Conservation (phyloP, 2,329 filamentous ascomycete genomes). For the Penicillium italicum region DNA sequence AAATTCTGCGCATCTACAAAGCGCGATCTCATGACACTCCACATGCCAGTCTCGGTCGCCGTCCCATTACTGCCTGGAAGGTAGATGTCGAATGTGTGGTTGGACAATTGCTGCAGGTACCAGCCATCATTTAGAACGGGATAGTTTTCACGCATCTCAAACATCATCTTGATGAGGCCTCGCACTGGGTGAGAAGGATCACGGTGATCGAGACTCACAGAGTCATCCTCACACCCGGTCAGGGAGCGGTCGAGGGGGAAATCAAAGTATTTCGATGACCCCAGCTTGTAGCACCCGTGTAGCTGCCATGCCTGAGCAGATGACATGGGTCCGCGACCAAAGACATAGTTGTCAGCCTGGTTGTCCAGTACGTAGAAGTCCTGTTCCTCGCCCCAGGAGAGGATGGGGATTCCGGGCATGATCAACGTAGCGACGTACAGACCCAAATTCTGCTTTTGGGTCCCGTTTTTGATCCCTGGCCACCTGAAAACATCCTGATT, state of each 20-base stretch:
- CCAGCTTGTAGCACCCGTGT: conserved; percentile 60
- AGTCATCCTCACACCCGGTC: conserved; percentile 55
- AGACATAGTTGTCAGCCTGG: conserved; percentile 62
- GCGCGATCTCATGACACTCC: conserved; percentile 51
- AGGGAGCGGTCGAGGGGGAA: conserved; percentile 55
- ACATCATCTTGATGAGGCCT: conserved; percentile 60
- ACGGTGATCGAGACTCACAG: conserved; percentile 58
- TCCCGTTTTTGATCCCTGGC: conserved; percentile 55
- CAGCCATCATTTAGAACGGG: conserved; percentile 60
- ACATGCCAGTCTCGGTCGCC: conserved; percentile 58
- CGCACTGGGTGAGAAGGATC: conserved; percentile 60
- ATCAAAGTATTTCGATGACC: conserved; percentile 53
- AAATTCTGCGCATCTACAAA: conserved; percentile 50
- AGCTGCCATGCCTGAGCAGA: conserved; percentile 59
- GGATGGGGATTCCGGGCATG: conserved; percentile 58
- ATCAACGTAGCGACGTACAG: conserved; percentile 57
- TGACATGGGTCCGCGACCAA: conserved; percentile 60
- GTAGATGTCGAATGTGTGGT: conserved; percentile 50
- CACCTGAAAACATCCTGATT: conserved; percentile 66
- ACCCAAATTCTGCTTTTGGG: conserved; percentile 55
- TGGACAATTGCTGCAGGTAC: conserved; percentile 53
- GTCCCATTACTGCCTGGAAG: conserved; percentile 53
- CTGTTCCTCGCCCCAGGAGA: conserved; percentile 66
- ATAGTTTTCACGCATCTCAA: conserved; percentile 54
- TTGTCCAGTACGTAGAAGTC: conserved; percentile 62